Evolutionary conservation across 2,329 filamentous ascomycete genomes (phyloP), one percentile per base, ranked within the genome.

Genomic region (Tolypocladium tropicale): DNA sequence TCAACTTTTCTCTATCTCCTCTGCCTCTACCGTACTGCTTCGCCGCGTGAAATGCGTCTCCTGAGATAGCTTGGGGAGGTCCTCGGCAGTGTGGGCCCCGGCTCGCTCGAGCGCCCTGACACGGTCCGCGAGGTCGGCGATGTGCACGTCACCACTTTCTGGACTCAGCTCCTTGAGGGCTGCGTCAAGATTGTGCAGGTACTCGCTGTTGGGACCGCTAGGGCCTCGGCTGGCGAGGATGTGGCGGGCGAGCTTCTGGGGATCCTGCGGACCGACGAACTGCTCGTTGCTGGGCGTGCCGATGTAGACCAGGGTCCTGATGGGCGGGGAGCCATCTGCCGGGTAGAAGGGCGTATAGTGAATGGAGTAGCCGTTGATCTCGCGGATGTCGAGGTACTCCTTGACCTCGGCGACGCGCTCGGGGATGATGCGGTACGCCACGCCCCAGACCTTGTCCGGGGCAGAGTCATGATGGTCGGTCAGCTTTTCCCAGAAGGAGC

Each of bases 321-420:
- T 79, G 23, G 72, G 62, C 4, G 67, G 56, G 16, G 68, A 66
- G 30, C 67, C 66, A 60, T 75, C 70, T 46, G 71, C 68, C n/a
- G 72, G 64, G 64, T 92, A 78, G 70, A 97, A 96, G 0, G 88
- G 84, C 32, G 91, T 90, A 71, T 91, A 90, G 72, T 96, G 92
- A 62, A 96, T 95, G 55, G 86, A 89, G 73, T 99, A 99, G 30
- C 94, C 94, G 74, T 97, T 96, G 68, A 97, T 96, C 73, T 99
- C 94, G 50, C 94, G 86, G 61, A 96, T 93, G 71, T 97, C 92
- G 52, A 99, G 88, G 70, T 96, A 96, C 57, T 85, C 81, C 63
- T 89, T 86, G 4, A 96, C 93, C 73, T 93, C 86, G 58, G 84
- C 79, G 25, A 95, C 90, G 62, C 85, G 81, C 2, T 82, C 77